Percentiles rank a stretch among this genome's conserved stretches.
phyloP scores from a whole-genome alignment of 495 filamentous ascomycete species.

The Penicillium robsamsonii region DNA sequence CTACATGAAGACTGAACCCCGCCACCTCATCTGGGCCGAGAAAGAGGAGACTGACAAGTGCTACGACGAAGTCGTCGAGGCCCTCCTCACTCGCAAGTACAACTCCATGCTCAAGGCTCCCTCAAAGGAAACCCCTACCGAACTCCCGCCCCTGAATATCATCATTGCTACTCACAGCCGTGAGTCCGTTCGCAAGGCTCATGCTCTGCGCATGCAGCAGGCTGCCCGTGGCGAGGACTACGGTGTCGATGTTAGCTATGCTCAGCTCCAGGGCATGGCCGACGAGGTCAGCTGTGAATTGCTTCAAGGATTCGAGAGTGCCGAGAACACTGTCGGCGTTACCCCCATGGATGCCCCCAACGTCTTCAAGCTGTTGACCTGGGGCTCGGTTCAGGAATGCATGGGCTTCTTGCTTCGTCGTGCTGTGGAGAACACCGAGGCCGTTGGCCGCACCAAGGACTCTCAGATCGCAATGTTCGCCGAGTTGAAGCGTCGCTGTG shows the following conservation, averaged over 20 bases:
- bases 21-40: conserved; percentile 71
- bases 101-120: conserved; percentile 48
- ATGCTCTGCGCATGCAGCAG: conserved; percentile 56
- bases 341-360: conserved; percentile 48
- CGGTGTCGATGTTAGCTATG: conserved; percentile 69
- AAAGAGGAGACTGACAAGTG: conserved; percentile 77
- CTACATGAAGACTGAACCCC: conserved; percentile 78
- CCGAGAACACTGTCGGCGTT: conserved; percentile 21
- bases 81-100: conserved; percentile 56
- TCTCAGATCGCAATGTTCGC: conserved; percentile 69
- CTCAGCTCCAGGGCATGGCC: conserved; percentile 95
- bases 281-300: conserved; percentile 89
- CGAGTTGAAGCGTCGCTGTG: conserved; percentile 67
- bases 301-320: conserved; percentile 52
- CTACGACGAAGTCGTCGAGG: conserved; percentile 62
- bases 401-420: conserved; percentile 86
- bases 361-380: conserved; percentile 87
- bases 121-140: conserved; percentile 24
- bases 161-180: conserved; percentile 92
- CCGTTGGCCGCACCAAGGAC: conserved; percentile 72
- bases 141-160: conserved; percentile 64
- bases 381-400: conserved; percentile 89
- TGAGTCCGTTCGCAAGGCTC: conserved; percentile 71
- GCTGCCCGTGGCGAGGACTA: conserved; percentile 37
- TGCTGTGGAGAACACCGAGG: conserved; percentile 89